Percentiles rank a stretch among this genome's conserved stretches.
Evolutionary conservation across 441 rosid genomes (phyloP).

Genomic region (Brassica hybrid): DNA sequence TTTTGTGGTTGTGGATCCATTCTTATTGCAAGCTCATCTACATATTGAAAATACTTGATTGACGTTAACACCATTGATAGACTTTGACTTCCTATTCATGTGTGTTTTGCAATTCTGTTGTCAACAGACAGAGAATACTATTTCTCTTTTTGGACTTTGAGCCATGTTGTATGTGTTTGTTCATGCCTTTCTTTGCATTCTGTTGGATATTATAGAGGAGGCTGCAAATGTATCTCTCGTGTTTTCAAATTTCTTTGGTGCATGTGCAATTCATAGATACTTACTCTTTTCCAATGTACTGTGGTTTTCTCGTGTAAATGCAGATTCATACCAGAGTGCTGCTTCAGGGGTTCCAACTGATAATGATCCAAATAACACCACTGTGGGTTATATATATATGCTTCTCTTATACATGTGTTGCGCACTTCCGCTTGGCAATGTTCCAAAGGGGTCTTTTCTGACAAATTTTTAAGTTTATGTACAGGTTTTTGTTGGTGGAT

Average conservation of each 20-base stretch:
- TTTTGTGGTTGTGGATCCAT: constrained; percentile 2
- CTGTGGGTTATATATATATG: constrained; percentile 58
- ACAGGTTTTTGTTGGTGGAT: constrained; percentile 86
- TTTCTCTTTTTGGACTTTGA: background rate
- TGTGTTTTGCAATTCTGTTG: background rate
- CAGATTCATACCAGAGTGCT: constrained; percentile 75
- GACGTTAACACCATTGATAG: background rate
- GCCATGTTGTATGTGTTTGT: background rate
- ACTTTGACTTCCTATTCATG: background rate
- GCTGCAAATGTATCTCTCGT: background rate
- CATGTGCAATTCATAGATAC: background rate
- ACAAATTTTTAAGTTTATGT: constrained; percentile 15
- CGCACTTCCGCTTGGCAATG: background rate
- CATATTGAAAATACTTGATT: background rate
- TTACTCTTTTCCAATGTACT: background rate
- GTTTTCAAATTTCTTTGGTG: background rate
- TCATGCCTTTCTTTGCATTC: background rate
- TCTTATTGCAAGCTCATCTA: constrained; percentile 9
- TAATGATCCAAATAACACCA: constrained; percentile 86
- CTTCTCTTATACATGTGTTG: constrained; percentile 19
- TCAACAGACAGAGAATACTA: background rate
- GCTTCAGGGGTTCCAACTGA: constrained; percentile 65
- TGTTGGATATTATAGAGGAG: constrained; percentile 11
- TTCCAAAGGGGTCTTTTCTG: background rate
- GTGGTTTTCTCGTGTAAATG: constrained; percentile 32